Evolutionary conservation across 2,329 filamentous ascomycete genomes (phyloP).

Genomic region (Scedosporium minutisporum): DNA sequence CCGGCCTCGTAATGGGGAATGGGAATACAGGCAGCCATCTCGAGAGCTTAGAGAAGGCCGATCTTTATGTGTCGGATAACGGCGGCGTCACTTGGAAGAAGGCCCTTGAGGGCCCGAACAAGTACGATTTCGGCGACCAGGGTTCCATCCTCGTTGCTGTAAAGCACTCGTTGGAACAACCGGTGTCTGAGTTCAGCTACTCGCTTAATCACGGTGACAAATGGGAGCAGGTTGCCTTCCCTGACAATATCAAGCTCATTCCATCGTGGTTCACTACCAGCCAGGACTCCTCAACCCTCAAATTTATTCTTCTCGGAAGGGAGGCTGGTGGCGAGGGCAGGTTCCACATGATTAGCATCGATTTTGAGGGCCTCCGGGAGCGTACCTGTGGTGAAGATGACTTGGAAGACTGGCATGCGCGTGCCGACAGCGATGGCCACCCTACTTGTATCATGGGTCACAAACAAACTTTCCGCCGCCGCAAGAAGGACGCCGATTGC

Average conservation of each 20-base stretch:
- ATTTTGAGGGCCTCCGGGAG: conserved; percentile 76
- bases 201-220: conserved; percentile 82
- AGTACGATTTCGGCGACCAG: conserved; percentile 93
- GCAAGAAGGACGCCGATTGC: conserved; percentile 82
- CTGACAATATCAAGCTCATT: conserved; percentile 54
- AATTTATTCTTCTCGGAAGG: conserved; percentile 70
- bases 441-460: conserved; percentile 93
- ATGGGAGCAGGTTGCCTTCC: conserved; percentile 66
- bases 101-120: conserved; percentile 71
- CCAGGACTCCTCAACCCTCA: conserved; percentile 83
- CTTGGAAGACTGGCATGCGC: conserved; percentile 82
- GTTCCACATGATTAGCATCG: conserved; percentile 62
- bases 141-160: conserved; percentile 82
- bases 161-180: conserved; percentile 57
- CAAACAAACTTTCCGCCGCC: conserved; percentile 74
- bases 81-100: conserved; percentile 78
- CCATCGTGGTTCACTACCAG: conserved; percentile 76
- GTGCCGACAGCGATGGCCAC: conserved; percentile 68
- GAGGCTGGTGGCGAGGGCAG: conserved; percentile 39
- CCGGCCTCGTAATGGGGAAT: conserved; percentile 86
- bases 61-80: conserved; percentile 83
- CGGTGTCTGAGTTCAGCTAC: conserved; percentile 53
- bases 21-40: conserved; percentile 79
- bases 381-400: conserved; percentile 67
- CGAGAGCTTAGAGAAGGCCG: conserved; percentile 59